Base-by-base conservation (phyloP, 164 flowering plant species). In the Buxus sempervirens region DNA sequence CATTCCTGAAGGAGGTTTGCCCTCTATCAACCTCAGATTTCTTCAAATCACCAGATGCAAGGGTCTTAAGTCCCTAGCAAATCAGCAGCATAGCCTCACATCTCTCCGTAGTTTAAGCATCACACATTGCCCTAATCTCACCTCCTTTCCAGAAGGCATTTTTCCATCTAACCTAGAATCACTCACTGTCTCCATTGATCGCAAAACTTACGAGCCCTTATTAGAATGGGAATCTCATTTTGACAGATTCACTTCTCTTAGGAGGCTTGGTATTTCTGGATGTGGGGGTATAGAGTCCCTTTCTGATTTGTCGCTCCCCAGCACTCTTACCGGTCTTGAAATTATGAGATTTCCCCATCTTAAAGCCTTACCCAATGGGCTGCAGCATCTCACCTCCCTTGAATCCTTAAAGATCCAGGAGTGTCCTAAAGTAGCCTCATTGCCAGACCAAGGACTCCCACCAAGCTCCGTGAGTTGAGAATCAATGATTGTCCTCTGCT, bases 221-320 rank as follows among this genome's bases (percentile, higher is more conserved):
- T 32, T 32, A 7, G 3, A 3, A 7, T 32, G 38, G 38, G 38
- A 32, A 7, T 3, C 7, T 3, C 38, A 32, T 3, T 32, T 32
- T 32, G 3, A 32, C 38, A 72, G 77, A 64, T 2, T 25, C 73
- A 27, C 73, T 64, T 20, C 67, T 67, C 69, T 66, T 42, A 55
- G 54, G 19, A 58, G 42, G 1, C 55, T 67, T 21, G 19, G 60
- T 26, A 22, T 70, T 58, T 62, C 68, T 25, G 75, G 75, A 32
- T 69, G 56, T 63, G 21, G n/a, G 24, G 51, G 18, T 45, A 20
- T 41, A 24, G 38, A 41, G 16, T 51, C 69, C 16, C 55, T 70
- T 55, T 67, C 73, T 14, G 67, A 75, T 14, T 62, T 71, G 73
- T 28, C 70, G 63, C 59, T 75, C 45, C 78, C 78, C 24, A 41